Evolutionary conservation across 306 rosid species (phyloP), one percentile per base, ranked within the genome.

Genomic region (Acmispon strigosus): DNA sequence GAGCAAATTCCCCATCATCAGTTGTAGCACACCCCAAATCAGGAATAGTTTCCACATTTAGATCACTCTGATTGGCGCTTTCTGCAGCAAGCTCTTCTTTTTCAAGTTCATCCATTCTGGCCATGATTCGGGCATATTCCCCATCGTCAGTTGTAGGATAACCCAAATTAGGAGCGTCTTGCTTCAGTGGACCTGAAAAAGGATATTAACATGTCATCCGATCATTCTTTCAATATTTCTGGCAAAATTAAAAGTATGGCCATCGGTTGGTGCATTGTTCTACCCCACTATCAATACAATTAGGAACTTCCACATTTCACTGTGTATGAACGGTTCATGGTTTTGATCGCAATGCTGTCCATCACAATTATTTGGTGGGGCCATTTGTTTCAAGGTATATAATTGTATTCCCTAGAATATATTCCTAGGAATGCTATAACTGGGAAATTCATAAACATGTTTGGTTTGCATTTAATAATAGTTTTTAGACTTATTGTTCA

Each of bases 31-130:
- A 76, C 48, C 37, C 75, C 71, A 47, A 62, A 48, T 72, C 39
- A 47, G 84, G 51, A 76, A 65, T 59, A 60, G 62, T 52, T 75
- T 80, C 65, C 72, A 81, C 85, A 13, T 77, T 83, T 61, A 80
- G 66, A 37, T 80, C 84, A 66, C 59, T 39, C 39, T 43, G 69
- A 60, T 45, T 19, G 42, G 67, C 76, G 69, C 60, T 73, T 78
- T 85, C 86, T 20, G 91, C 94, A 71, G 84, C 94, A 81, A 80
- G 89, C 76, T 88, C 96, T 81, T 93, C 89, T 68, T 72, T 78
- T 85, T 90, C 98, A 27, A 93, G 94, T 69, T 86, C 90, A 66
- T 90, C 97, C 83, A 87, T 20, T 82, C 70, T 80, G 49, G 94
- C 15, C 79, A 80, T 60, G 8, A 93, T 70, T 10, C 63, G 78